Base-by-base conservation (phyloP, 768 basidiomycete genomes). In the Collybia mongolica region DNA sequence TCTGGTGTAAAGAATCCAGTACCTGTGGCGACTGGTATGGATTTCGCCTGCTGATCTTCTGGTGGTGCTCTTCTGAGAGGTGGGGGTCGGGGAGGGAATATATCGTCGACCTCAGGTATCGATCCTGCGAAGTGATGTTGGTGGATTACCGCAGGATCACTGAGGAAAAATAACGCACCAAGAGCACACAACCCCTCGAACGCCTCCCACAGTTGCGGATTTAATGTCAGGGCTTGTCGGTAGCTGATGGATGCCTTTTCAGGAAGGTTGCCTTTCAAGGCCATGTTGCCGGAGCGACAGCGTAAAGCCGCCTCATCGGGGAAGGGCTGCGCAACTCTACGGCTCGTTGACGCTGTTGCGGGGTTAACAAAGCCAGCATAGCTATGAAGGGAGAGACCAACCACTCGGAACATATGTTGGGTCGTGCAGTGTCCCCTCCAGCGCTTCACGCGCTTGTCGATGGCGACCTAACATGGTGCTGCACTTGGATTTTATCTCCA, bases 131-230 rank as follows among this genome's bases (percentile, higher is more conserved):
- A 42, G 48, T 43, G 28, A 48, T 37, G 50, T 18, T 38, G 40
- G 40, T 61, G 51, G n/a, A 59, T 54, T 23, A 20, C 41, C 23
- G 54, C 35, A 48, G 50, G 29, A 53, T 24, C n/a, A 19, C 41
- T 47, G 32, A 44, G 49, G 28, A 29, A 47, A 29, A 46, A n/a
- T 37, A 53, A 69, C 75, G 45, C 59, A 88, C 94, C 93, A 39
- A 91, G 69, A 24, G 77, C 69, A 64, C 93, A 96, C 28, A 97
- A 66, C 0, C 90, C 93, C 61, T 93, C 90, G 60, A 93, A 89
- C 4, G 93, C 93, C 65, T 97, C 93, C 93, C 93, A 96, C 47
- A 94, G 69, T 64, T 90, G 80, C 26, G 91, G 90, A 62, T 92
- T 86, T 41, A 84, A 64, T 12, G 73, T 65, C 53, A 97, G 73